Base-by-base conservation (phyloP, 148 eudicot genomes). In the Spergularia bocconei region DNA sequence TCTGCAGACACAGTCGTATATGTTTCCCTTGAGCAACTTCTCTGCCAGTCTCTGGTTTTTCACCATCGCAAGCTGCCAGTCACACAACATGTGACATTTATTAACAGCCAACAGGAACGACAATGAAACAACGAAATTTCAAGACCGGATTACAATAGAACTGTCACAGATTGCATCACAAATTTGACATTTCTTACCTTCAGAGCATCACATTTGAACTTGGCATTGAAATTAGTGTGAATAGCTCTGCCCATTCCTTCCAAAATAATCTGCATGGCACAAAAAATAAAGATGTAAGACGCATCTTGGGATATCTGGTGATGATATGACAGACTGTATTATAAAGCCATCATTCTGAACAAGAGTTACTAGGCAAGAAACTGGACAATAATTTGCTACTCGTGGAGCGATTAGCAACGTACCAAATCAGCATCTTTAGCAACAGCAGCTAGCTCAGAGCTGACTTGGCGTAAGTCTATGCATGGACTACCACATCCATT, bases 371-470 rank as follows among this genome's bases (percentile, higher is more conserved):
- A 53, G 20, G 47, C 59, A 54, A 3, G 4, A 41, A 39, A 14
- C 15, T 44, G 48, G 20, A 7, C 14, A 41, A 8, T 36, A 36
- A 38, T 4, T 50, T 10, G 21, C 21, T 9, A 44, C 7, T 6
- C 9, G 48, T 44, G 48, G 11, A 44, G 13, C 29, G 16, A 67
- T 50, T 12, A 11, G 56, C 50, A 73, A 59, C 82, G 0, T 87
- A 95, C 99, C 96, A 95, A 82, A 83, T 95, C 99, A 62, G 99
- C 99, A 71, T 90, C 92, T 86, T 95, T 90, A n/a, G 97, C 99
- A 29, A 92, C 97, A 61, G 96, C 91, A 16, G 97, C 99, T 23
- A 95, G 77, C 87, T 92, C 96, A 11, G 96, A 90, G 92, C 97
- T 95, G 73, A 95, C 94, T 83, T 95, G 99, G 78, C 99, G 84